Evolutionary conservation across 1,139 yeast species (phyloP).

Genomic region (Arxiozyma slooffiae): DNA sequence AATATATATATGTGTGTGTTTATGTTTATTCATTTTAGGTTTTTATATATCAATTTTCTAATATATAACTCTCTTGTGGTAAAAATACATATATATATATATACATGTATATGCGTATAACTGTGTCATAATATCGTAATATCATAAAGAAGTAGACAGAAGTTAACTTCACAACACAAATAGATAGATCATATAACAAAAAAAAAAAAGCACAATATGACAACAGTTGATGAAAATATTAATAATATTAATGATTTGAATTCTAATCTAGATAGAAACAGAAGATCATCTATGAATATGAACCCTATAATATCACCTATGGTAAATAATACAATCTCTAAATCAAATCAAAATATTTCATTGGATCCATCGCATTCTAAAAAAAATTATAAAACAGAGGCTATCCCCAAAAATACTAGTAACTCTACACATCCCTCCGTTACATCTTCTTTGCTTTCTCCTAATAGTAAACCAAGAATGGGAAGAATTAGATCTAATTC

Average conservation of each 20-base stretch:
- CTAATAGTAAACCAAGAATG: not conserved
- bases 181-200: no score
- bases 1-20: no score
- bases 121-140: no score
- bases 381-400: not conserved
- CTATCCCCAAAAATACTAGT: not conserved
- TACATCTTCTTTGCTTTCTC: not conserved
- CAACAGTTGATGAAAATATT: not conserved
- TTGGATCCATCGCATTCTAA: not conserved
- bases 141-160: no score
- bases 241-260: no score
- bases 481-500: conserved; percentile 27
- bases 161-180: no score
- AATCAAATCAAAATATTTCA: not conserved
- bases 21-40: no score
- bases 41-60: no score
- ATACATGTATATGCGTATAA: no score
- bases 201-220: not conserved
- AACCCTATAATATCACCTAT: not conserved
- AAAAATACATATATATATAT: no score
- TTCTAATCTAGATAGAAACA: conserved; percentile 5
- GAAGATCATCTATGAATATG: conserved; percentile 1
- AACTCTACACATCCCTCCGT: no score
- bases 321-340: not conserved
- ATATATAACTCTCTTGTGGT: no score